Conservation (phyloP, 2,329 filamentous ascomycete genomes). For the Alternaria consortialis region DNA sequence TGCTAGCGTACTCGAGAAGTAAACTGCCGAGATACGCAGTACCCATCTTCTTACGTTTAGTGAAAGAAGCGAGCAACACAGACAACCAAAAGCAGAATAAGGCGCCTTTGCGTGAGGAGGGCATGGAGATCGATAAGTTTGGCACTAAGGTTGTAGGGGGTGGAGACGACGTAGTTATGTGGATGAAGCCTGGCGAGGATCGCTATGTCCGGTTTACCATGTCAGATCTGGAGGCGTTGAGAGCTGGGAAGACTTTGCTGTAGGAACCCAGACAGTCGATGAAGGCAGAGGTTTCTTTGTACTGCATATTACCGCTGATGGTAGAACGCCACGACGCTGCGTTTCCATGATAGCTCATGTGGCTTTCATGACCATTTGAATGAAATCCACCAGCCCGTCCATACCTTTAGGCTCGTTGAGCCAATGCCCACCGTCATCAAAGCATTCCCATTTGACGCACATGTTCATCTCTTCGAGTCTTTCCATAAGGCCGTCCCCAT, state of each 20-base stretch:
- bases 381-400: constrained; percentile 54
- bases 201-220: constrained; percentile 36
- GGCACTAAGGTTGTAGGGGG: constrained; percentile 39
- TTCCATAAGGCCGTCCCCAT: constrained; percentile 48
- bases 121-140: constrained; percentile 63
- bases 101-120: constrained; percentile 70
- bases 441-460: constrained; percentile 51
- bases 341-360: background rate
- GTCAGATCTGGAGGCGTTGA: constrained; percentile 29
- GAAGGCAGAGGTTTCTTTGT: background rate
- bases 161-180: constrained; percentile 37
- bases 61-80: constrained; percentile 65
- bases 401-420: constrained; percentile 60
- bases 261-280: background rate
- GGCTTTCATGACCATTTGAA: constrained; percentile 3
- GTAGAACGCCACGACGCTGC: background rate
- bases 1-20: constrained; percentile 31
- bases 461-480: constrained; percentile 50
- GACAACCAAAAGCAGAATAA: constrained; percentile 86
- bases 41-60: constrained; percentile 73
- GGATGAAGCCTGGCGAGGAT: constrained; percentile 36
- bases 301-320: background rate
- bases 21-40: constrained; percentile 75
- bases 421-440: constrained; percentile 56
- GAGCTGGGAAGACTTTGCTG: constrained; percentile 26